Conservation (phyloP, 257 asterid genomes). For the Salvia splendens region DNA sequence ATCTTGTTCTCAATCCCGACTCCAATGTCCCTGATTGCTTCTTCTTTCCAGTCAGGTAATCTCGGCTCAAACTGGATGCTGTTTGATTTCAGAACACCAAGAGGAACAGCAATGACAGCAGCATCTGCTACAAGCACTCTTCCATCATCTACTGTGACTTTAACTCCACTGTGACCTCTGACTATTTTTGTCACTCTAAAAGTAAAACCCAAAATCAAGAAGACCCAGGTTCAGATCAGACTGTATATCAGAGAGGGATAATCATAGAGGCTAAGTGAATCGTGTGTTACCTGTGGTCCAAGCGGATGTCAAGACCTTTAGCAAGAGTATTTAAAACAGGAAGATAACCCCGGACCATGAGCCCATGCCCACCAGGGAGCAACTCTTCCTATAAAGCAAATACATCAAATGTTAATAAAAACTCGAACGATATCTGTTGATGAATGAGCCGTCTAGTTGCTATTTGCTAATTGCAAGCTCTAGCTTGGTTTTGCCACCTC, state of each 20-base stretch:
- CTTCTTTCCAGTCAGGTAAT: constrained; percentile 94
- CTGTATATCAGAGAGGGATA: background rate
- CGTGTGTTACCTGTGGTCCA: constrained; percentile 66
- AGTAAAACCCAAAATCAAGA: constrained; percentile 18
- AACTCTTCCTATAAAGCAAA: constrained; percentile 66
- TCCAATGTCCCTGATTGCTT: constrained; percentile 80
- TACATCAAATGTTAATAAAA: constrained; percentile 12
- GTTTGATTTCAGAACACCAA: constrained; percentile 87
- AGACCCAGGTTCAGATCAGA: constrained; percentile 9
- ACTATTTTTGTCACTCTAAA: constrained; percentile 72
- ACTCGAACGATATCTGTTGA: background rate
- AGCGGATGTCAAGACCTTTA: constrained; percentile 86
- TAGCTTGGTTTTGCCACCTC: background rate
- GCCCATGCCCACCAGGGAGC: constrained; percentile 99
- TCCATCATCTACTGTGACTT: constrained; percentile 84
- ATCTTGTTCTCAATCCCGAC: constrained; percentile 98
- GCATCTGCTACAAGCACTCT: constrained; percentile 87
- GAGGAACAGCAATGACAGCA: constrained; percentile 82
- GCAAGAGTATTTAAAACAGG: constrained; percentile 94
- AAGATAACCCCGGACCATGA: constrained; percentile 95
- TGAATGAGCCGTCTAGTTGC: background rate
- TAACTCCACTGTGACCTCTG: constrained; percentile 79
- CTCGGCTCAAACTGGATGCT: constrained; percentile 76
- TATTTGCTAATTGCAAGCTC: background rate
- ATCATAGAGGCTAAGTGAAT: constrained; percentile 7